Percentiles rank a stretch among this genome's conserved stretches.
These are phyloP conservation scores for Tolypocladium inflatum DNA, from an alignment of 2,329 filamentous ascomycete genomes.

Conservation along the genomic window DNA sequence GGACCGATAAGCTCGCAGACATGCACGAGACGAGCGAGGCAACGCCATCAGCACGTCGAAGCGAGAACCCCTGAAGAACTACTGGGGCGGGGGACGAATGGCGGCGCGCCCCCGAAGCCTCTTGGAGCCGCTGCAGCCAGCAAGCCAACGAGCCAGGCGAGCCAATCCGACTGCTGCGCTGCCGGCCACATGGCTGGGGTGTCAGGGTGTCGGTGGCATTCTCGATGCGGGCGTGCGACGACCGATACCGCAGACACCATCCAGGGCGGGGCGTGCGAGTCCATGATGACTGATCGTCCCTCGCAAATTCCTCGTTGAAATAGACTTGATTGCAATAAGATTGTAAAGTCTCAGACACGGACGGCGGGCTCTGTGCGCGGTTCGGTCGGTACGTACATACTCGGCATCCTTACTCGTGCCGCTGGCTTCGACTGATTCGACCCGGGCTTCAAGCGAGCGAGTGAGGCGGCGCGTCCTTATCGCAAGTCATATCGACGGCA, in stretches of 20 bases:
- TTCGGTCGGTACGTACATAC: background rate
- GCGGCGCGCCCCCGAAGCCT: background rate
- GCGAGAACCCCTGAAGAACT: background rate
- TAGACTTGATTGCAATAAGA: constrained; percentile 10
- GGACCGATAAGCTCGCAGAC: background rate
- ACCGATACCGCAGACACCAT: background rate
- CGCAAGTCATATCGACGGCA: background rate
- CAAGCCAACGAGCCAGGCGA: background rate
- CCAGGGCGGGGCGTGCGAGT: background rate
- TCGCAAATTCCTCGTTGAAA: constrained; percentile 3
- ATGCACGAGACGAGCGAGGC: background rate
- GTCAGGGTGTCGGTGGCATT: background rate
- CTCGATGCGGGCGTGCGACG: background rate
- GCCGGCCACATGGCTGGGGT: background rate
- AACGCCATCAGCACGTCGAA: background rate
- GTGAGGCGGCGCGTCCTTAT: background rate
- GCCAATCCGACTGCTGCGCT: background rate
- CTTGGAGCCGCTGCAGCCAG: background rate
- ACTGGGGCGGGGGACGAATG: background rate
- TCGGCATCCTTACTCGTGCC: too few species aligned
- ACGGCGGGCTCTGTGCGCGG: background rate
- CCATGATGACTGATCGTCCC: background rate
- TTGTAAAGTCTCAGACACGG: constrained; percentile 9
- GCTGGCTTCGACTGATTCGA: background rate
- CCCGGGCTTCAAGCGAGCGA: background rate